A percentile compares a stretch with the other conserved stretches of the same genome.
Evolutionary conservation across 257 asterid species (phyloP).

Genomic region (Capsicum rhomboideum): DNA sequence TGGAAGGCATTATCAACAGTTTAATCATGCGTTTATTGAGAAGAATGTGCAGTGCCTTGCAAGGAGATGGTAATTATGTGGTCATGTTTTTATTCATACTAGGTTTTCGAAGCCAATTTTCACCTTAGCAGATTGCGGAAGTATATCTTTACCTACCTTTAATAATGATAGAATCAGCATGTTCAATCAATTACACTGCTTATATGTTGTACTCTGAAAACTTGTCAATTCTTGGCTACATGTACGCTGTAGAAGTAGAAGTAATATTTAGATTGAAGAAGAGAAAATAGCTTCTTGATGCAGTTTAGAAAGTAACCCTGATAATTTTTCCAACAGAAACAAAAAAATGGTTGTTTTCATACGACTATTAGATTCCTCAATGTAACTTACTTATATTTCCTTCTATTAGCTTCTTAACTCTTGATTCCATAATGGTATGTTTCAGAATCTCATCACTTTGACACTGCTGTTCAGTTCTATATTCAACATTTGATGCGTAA

Average conservation of each 20-base stretch:
- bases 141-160: neutral
- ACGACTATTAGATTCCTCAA: neutral
- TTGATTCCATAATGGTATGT: neutral
- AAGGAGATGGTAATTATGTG: slow-evolving; percentile 51
- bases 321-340: neutral
- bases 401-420: neutral
- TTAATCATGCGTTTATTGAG: slow-evolving; percentile 58
- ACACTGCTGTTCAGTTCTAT: slow-evolving; percentile 31
- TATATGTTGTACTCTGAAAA: no score
- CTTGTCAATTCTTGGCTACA: neutral
- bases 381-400: neutral
- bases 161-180: neutral
- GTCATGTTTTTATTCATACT: neutral
- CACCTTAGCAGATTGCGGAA: neutral
- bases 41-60: slow-evolving; percentile 54
- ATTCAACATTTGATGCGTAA: slow-evolving; percentile 82
- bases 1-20: slow-evolving; percentile 62
- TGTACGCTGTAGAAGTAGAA: neutral
- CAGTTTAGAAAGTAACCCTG: neutral
- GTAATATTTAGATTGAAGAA: neutral
- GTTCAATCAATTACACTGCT: neutral
- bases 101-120: neutral
- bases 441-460: slow-evolving; percentile 37
- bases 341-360: neutral
- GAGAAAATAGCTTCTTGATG: neutral